These are phyloP conservation scores for Macrolepiota fuliginosa DNA, from an alignment of 768 basidiomycete genomes.

Conservation along the genomic window DNA sequence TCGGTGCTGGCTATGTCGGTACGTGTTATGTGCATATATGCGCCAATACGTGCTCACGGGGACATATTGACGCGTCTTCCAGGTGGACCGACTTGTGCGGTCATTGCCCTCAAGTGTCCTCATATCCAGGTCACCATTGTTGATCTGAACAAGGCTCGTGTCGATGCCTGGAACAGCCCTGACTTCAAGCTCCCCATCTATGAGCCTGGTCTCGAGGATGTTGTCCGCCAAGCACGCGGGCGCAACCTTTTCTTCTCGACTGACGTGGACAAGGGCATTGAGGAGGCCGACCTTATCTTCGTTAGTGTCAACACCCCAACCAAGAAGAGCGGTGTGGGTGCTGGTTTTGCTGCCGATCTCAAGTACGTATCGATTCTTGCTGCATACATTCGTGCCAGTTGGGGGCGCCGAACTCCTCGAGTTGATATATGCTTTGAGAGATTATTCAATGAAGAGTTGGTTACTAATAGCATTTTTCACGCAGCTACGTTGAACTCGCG, in stretches of 20 bases:
- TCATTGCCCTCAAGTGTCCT: slow-evolving; percentile 91
- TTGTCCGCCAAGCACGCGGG: slow-evolving; percentile 84
- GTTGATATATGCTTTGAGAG: slow-evolving; percentile 8
- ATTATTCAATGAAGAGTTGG: neutral
- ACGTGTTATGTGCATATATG: slow-evolving; percentile 22
- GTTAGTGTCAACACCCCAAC: slow-evolving; percentile 99
- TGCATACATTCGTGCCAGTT: slow-evolving; percentile 14
- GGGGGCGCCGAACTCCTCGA: neutral
- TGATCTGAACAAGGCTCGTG: slow-evolving; percentile 90
- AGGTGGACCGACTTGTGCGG: slow-evolving; percentile 96
- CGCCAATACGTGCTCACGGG: neutral
- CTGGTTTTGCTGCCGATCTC: slow-evolving; percentile 97
- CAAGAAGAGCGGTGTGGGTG: slow-evolving; percentile 96
- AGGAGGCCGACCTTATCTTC: slow-evolving; percentile 96
- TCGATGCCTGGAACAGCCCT: slow-evolving; percentile 95
- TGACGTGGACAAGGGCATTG: slow-evolving; percentile 89
- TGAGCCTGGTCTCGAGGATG: slow-evolving; percentile 92
- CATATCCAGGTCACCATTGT: slow-evolving; percentile 96
- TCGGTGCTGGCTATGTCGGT: slow-evolving; percentile 95
- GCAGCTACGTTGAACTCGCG: slow-evolving; percentile 94
- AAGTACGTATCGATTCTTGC: slow-evolving; percentile 58
- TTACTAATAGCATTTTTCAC: slow-evolving; percentile 7
- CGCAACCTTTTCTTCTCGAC: slow-evolving; percentile 98
- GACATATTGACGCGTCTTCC: slow-evolving; percentile 4
- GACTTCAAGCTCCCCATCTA: slow-evolving; percentile 91